Evolutionary conservation across 345 rosid species (phyloP), one percentile per base, ranked within the genome.

Genomic region (Sapria himalayana): DNA sequence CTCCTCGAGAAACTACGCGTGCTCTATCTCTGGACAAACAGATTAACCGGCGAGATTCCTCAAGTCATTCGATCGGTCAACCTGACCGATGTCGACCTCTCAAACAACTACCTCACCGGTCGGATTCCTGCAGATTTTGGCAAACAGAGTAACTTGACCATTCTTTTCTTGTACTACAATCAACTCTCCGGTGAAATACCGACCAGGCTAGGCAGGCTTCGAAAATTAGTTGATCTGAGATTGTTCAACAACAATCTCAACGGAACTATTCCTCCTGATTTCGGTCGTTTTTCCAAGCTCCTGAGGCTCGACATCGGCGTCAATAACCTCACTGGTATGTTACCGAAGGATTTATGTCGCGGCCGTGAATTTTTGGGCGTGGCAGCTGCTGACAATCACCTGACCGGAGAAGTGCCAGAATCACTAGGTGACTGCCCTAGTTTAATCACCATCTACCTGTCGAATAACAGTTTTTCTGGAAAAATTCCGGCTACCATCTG

Each of bases 161-260:
- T 5, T n/a, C 31, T 77, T 36, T 18, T 3, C 38, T 46, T 73
- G 57, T 55, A 33, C 48, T 29, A 0, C 43, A 77, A 77, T 63
- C 49, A 61, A 25, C 33, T 73, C 16, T 67, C 72, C 0, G 78
- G 86, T 3, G 41, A 55, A 51, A 69, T 77, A 35, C 89, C 89
- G 0, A 52, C 41, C 15, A 36, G 60, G 25, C 54, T 77, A 6
- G 64, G 60, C 16, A 44, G 54, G 17, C 63, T 77, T 22, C 62
- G 76, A 5, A 64, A 63, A 27, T 39, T 77, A 39, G 41, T 7
- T 3, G 66, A 49, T 15, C n/a, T 77, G 15, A 37, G 49, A 29
- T 35, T 70, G 65, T 77, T 57, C 11, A 13, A 3, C 59, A 76
- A 76, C 65, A 59, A 48, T 15, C 13, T 76, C 13, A 58, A 64